Percentiles rank a stretch among this genome's conserved stretches.
phyloP scores from a whole-genome alignment of 2,329 filamentous ascomycete species.

The Fusarium annulatum region DNA sequence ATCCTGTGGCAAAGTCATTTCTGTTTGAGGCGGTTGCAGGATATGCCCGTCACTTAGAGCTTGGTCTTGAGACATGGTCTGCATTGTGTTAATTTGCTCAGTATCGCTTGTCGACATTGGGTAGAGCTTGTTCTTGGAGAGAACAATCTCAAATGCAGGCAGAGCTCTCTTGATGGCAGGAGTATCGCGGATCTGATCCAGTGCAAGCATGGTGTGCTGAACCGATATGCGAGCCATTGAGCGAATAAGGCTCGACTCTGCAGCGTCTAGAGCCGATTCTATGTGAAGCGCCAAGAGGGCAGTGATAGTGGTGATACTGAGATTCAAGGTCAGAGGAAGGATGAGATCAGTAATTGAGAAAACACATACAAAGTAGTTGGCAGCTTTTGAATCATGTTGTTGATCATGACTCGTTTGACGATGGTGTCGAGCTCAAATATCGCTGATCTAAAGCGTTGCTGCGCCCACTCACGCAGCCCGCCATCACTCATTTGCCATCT shows the following conservation, averaged over 20 bases:
- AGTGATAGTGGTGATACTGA: slow-evolving; percentile 4
- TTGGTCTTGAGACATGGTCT: neutral
- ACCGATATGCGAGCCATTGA: slow-evolving; percentile 20
- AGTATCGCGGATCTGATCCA: neutral
- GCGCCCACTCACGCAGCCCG: slow-evolving; percentile 10
- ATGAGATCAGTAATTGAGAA: no score
- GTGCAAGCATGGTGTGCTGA: slow-evolving; percentile 6
- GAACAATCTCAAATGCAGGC: slow-evolving; percentile 9
- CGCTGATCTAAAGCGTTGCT: slow-evolving; percentile 13
- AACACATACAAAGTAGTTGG: slow-evolving; percentile 21
- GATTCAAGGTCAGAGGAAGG: no score
- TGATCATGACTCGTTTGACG: slow-evolving; percentile 10
- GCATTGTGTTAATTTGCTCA: rapidly evolving
- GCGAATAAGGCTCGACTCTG: neutral
- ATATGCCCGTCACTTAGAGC: rapidly evolving
- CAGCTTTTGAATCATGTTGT: neutral
- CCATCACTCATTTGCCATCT: neutral
- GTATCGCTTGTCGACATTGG: neutral
- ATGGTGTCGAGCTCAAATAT: slow-evolving; percentile 26
- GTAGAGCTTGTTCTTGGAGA: slow-evolving; percentile 12
- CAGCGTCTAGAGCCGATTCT: neutral
- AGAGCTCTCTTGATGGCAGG: slow-evolving; percentile 16
- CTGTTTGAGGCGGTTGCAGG: rapidly evolving
- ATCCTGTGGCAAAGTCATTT: neutral
- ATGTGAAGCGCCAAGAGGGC: neutral